Evolutionary conservation across 106 monocot species (phyloP), one percentile per base, ranked within the genome.

Genomic region (Dioscorea alata): DNA sequence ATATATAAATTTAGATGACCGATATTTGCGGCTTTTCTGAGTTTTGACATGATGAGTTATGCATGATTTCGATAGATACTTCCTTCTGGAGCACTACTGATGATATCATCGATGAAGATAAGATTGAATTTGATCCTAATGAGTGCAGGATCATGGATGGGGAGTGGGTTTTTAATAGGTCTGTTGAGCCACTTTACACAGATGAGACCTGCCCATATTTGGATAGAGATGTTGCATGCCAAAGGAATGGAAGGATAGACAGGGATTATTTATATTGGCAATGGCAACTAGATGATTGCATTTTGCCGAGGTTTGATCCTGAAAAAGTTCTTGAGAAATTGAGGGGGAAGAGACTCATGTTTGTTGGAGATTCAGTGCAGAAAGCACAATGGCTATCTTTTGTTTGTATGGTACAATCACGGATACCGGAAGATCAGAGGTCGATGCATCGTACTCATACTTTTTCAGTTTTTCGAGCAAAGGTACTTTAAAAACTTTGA

Each of bases 181-280:
- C 82, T 9, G 63, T 51, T 25, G 34, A 81, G 61, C 78, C 74
- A 23, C 68, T 56, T 0, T 94, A 90, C 33, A 59, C 87, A 6
- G 90, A 87, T 35, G 52, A 66, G 56, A 94, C 78, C 8, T 94
- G 94, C 68, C 90, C 94, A 13, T 90, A 87, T 53, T 35, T 94
- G 28, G 90, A 94, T 54, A 75, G 61, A 32, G 85, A 84, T 61
- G 65, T 84, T 0, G 28, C 70, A 0, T 94, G 94, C 69, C 22
- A 2, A 33, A 85, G 59, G 68, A 94, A 94, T 57, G 94, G 94
- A 60, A 80, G 94, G 69, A 85, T 90, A 15, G 90, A 94, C 71
- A 76, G 19, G 2, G 90, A 81, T 54, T 94, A 94, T 51, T 74
- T 78, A 33, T 74, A 74, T 59, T 94, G 94, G 94, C 82, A 87